Evolutionary conservation across 192 early-diverging fungal genomes (phyloP).

Genomic region (Coemansia sp.): DNA sequence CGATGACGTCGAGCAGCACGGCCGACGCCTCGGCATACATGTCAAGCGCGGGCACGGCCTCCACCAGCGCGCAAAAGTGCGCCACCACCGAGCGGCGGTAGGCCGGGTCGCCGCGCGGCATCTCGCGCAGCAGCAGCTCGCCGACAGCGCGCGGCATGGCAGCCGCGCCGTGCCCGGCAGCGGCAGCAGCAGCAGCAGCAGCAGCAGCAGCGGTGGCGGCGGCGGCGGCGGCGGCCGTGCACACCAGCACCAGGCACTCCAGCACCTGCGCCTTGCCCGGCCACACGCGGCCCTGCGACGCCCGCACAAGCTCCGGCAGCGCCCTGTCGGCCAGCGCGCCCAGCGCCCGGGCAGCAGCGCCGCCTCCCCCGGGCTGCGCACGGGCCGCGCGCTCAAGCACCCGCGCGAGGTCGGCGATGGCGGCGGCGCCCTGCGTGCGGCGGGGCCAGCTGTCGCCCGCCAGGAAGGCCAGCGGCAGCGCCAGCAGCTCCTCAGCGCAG

Average conservation of each 20-base stretch:
- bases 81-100: constrained; percentile 27
- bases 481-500: constrained; percentile 20
- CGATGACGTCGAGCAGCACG: constrained; percentile 11
- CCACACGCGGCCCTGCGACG: constrained; percentile 37
- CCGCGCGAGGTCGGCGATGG: constrained; percentile 20
- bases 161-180: not conserved
- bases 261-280: constrained; percentile 45
- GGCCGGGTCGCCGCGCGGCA: constrained; percentile 16
- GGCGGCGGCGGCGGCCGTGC: constrained; percentile 5
- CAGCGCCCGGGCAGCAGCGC: not conserved
- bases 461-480: constrained; percentile 19
- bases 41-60: constrained; percentile 10
- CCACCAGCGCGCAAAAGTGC: constrained; percentile 20
- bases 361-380: not conserved
- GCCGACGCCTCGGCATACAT: constrained; percentile 16
- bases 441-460: constrained; percentile 30
- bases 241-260: constrained; percentile 33
- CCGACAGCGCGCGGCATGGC: constrained; percentile 8
- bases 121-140: constrained; percentile 28
- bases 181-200: too few relatives aligned
- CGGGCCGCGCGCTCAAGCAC: constrained; percentile 28
- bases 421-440: constrained; percentile 37
- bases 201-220: too few relatives aligned
- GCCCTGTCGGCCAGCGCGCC: constrained; percentile 10
- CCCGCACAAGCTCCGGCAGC: constrained; percentile 21